A percentile compares a stretch with the other conserved stretches of the same genome.
These are phyloP conservation scores for Lolium perenne DNA, from an alignment of 176 grass and related monocot genomes.

Conservation along the genomic window DNA sequence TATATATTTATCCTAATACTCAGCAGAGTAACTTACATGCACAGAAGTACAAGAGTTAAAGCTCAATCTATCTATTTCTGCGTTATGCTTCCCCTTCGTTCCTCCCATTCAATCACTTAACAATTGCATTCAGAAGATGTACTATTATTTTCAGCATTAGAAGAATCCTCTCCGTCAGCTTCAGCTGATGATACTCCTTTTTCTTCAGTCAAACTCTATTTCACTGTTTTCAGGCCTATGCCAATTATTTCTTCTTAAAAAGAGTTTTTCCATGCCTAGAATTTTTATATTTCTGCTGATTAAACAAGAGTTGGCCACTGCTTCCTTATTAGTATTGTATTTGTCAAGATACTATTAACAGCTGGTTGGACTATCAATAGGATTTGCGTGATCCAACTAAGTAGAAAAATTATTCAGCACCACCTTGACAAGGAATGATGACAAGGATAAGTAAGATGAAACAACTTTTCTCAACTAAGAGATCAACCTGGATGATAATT, in stretches of 20 bases:
- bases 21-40: not conserved
- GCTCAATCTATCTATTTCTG: not conserved
- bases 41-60: not conserved
- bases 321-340: conserved; percentile 57
- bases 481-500: not conserved
- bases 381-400: conserved; percentile 53
- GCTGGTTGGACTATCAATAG: conserved; percentile 74
- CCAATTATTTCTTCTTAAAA: conserved; percentile 74
- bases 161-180: conserved; percentile 60
- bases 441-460: conserved; percentile 5
- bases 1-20: not conserved
- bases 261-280: conserved; percentile 60
- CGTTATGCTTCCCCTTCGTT: not conserved
- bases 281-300: conserved; percentile 71
- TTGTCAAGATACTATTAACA: conserved; percentile 63
- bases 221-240: conserved; percentile 71
- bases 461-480: not conserved
- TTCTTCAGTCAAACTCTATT: conserved; percentile 64
- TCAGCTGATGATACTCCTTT: conserved; percentile 56
- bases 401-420: not conserved
- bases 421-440: not conserved
- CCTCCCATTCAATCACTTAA: not conserved
- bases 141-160: conserved; percentile 76
- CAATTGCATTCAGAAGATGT: not conserved
- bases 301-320: conserved; percentile 54